phyloP scores from a whole-genome alignment of 768 basidiomycete genomes.

The Astraeus odoratus region DNA sequence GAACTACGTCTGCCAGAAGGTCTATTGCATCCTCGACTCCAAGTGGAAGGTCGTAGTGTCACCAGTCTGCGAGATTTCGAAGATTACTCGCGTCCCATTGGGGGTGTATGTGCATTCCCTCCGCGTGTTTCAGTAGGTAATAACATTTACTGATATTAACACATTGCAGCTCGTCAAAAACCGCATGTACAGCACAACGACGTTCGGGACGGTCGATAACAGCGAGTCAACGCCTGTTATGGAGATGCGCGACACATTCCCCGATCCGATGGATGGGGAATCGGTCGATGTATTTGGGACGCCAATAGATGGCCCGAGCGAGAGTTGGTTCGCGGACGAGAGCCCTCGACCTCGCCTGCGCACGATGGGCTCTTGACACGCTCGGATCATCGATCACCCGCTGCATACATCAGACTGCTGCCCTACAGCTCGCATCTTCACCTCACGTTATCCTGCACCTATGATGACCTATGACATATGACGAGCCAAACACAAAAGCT shows the following conservation, averaged over 20 bases:
- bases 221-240: slow-evolving; percentile 8
- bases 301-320: slow-evolving; percentile 1
- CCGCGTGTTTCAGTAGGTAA: background rate
- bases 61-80: slow-evolving; percentile 27
- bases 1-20: slow-evolving; percentile 20
- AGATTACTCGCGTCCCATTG: slow-evolving; percentile 28
- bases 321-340: slow-evolving; percentile 10
- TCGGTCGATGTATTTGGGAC: slow-evolving; percentile 9
- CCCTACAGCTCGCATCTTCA: background rate
- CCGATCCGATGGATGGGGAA: background rate
- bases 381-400: background rate
- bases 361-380: background rate
- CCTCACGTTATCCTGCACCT: background rate
- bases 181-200: slow-evolving; percentile 25
- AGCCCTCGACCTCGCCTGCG: background rate
- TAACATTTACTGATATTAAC: background rate
- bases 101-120: slow-evolving; percentile 17
- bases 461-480: background rate
- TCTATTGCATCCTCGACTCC: slow-evolving; percentile 25
- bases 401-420: background rate
- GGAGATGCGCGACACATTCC: background rate
- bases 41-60: slow-evolving; percentile 16
- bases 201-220: slow-evolving; percentile 25
- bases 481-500: background rate
- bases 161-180: slow-evolving; percentile 23